Evolutionary conservation across 2,329 filamentous ascomycete species (phyloP).

Genomic region (Fusarium pilosicola): DNA sequence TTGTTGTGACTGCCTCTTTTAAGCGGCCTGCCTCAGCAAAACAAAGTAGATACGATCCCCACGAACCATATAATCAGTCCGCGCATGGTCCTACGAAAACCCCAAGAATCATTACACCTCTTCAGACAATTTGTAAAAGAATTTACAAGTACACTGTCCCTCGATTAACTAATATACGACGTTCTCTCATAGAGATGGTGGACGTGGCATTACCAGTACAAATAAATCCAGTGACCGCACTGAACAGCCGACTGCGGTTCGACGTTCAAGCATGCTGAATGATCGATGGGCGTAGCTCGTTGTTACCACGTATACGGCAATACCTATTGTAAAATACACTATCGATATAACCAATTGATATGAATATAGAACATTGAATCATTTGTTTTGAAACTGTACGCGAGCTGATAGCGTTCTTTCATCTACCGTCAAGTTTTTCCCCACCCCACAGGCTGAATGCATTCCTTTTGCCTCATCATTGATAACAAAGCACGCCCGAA

Average conservation of each 20-base stretch:
- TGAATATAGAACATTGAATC: slow-evolving; percentile 7
- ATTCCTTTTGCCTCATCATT: slow-evolving; percentile 8
- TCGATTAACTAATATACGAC: neutral
- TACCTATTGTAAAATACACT: neutral
- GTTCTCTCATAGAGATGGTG: slow-evolving; percentile 7
- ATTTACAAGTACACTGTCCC: slow-evolving; percentile 8
- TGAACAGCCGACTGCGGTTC: neutral
- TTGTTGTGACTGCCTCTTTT: slow-evolving; percentile 55
- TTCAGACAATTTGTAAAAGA: slow-evolving; percentile 17
- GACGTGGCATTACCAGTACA: neutral
- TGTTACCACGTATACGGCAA: neutral
- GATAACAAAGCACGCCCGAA: neutral
- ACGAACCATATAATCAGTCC: neutral
- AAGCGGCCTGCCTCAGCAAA: slow-evolving; percentile 16
- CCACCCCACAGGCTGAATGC: slow-evolving; percentile 3
- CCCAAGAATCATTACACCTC: neutral
- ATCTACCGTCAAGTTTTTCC: slow-evolving; percentile 37
- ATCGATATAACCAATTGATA: slow-evolving; percentile 9
- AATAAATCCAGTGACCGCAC: neutral
- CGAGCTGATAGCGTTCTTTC: slow-evolving; percentile 36
- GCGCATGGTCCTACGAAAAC: neutral
- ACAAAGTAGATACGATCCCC: slow-evolving; percentile 6
- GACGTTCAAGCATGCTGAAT: neutral
- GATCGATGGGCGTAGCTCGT: neutral
- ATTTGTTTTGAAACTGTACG: slow-evolving; percentile 26